These are phyloP conservation scores for Cajanus cajan DNA, from an alignment of 306 rosid species.

Conservation along the genomic window DNA sequence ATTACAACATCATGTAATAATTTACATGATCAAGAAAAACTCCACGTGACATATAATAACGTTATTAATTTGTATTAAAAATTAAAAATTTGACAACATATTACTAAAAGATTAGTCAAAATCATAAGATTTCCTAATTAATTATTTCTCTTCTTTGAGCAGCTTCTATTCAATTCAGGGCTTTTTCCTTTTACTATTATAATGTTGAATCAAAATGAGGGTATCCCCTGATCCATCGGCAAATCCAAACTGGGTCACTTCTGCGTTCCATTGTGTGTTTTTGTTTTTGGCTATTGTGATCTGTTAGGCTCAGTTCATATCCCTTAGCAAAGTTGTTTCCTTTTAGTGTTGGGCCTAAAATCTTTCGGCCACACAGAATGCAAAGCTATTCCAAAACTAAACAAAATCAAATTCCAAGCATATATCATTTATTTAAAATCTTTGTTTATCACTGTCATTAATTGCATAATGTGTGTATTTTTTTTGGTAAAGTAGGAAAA, in stretches of 20 bases:
- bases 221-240: neutral
- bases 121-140: too few species aligned
- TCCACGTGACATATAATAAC: too few species aligned
- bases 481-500: too few species aligned
- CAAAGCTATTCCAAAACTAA: neutral
- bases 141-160: too few species aligned
- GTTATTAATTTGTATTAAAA: too few species aligned
- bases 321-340: neutral
- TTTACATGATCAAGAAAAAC: too few species aligned
- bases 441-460: too few species aligned
- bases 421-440: neutral
- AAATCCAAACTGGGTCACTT: neutral
- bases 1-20: too few species aligned
- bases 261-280: neutral
- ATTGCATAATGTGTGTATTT: too few species aligned
- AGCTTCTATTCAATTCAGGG: neutral
- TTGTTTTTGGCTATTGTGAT: neutral
- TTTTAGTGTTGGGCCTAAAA: neutral
- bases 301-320: neutral
- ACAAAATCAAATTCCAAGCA: neutral
- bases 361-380: neutral
- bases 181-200: neutral
- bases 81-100: too few species aligned
- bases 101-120: too few species aligned
- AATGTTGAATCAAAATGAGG: neutral